Percentiles rank a stretch among this genome's conserved stretches.
Conservation (phyloP, 495 filamentous ascomycete genomes). For the Oidiodendron maius region DNA sequence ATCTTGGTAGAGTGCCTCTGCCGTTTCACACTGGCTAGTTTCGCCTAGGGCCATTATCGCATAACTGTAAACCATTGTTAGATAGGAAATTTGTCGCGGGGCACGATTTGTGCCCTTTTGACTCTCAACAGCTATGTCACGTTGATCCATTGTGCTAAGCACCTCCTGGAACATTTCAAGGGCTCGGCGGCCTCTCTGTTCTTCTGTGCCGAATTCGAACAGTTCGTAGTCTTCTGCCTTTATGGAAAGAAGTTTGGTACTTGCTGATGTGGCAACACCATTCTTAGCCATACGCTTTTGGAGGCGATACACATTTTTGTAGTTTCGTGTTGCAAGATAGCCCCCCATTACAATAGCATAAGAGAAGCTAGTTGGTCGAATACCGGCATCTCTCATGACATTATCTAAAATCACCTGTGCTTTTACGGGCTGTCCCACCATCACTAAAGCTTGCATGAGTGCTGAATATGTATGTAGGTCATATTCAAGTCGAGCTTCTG, state of each 20-base stretch:
- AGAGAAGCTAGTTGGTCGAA: constrained; percentile 60
- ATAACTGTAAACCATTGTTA: constrained; percentile 13
- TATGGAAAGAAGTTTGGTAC: constrained; percentile 41
- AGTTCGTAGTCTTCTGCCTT: constrained; percentile 25
- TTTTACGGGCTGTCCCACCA: constrained; percentile 53
- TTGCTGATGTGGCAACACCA: constrained; percentile 36
- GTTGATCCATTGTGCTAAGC: constrained; percentile 25
- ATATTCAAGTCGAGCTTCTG: constrained; percentile 45
- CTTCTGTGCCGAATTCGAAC: constrained; percentile 7
- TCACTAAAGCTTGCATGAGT: constrained; percentile 62
- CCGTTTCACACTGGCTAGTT: constrained; percentile 45
- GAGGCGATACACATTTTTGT: constrained; percentile 44
- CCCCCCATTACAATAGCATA: constrained; percentile 72
- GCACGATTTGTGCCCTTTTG: constrained; percentile 10
- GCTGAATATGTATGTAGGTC: constrained; percentile 68
- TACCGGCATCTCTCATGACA: constrained; percentile 49
- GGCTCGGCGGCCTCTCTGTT: constrained; percentile 23
- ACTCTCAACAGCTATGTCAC: constrained; percentile 20
- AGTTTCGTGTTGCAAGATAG: constrained; percentile 44
- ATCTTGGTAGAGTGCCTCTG: constrained; percentile 49
- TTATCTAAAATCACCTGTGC: constrained; percentile 59
- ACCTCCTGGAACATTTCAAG: constrained; percentile 32
- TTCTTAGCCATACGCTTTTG: constrained; percentile 45
- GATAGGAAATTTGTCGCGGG: constrained; percentile 11
- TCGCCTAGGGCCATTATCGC: constrained; percentile 58